These are phyloP conservation scores for Hippophae gyantsensis DNA, from an alignment of 306 rosid species.

Conservation along the genomic window DNA sequence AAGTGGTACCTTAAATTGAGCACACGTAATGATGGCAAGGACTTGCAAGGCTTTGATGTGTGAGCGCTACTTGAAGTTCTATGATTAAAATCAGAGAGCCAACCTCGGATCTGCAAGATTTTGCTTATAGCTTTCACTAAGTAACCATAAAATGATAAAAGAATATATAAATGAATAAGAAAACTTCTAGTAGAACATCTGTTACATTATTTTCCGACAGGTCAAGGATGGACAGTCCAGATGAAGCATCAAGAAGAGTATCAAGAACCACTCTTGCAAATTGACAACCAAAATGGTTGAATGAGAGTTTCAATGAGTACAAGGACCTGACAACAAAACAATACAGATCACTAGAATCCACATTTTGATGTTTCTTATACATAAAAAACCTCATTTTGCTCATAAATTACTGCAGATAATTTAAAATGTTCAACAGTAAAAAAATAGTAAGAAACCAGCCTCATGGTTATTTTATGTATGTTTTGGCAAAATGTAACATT, in stretches of 20 bases:
- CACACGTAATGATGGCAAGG: conserved; percentile 60
- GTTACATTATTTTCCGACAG: conserved; percentile 80
- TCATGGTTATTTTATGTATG: too few relatives aligned
- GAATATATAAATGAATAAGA: conserved; percentile 12
- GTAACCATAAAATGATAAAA: conserved; percentile 16
- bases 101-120: conserved; percentile 66
- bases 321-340: conserved; percentile 48
- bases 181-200: conserved; percentile 13
- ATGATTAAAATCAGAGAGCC: conserved; percentile 57
- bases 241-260: conserved; percentile 56
- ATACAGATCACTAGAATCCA: conserved; percentile 3
- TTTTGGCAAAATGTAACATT: too few relatives aligned
- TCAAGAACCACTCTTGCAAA: conserved; percentile 49
- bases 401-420: too few relatives aligned
- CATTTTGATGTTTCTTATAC: not conserved
- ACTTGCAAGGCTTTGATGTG: conserved; percentile 31
- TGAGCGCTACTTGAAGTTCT: conserved; percentile 26
- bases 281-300: conserved; percentile 41
- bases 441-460: too few relatives aligned
- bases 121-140: conserved; percentile 19
- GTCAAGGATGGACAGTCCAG: conserved; percentile 64
- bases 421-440: too few relatives aligned
- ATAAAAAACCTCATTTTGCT: too few relatives aligned
- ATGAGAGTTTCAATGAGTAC: conserved; percentile 50
- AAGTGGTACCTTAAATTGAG: conserved; percentile 65